Evolutionary conservation across 805 yeast species (phyloP).

Genomic region (Sugiyamaella qingdaonensis): DNA sequence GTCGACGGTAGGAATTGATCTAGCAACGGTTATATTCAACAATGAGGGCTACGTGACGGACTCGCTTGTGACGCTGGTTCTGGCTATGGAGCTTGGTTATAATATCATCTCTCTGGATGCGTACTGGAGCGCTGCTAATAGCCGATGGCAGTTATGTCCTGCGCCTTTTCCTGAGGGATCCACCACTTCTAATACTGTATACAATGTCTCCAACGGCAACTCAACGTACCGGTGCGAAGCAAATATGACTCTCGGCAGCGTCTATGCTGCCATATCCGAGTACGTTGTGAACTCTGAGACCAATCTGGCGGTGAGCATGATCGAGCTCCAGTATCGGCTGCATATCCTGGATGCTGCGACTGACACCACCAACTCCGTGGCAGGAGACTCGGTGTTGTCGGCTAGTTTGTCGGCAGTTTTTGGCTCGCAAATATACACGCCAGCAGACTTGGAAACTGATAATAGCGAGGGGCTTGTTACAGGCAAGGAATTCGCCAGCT

Average conservation of each 20-base stretch:
- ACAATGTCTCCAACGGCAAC: neutral
- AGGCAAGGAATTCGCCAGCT: neutral
- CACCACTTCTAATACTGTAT: neutral
- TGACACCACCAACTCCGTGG: neutral
- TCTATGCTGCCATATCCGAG: constrained; percentile 26
- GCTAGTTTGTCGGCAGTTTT: neutral
- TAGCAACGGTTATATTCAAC: constrained; percentile 30
- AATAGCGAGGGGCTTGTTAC: neutral
- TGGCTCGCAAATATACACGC: constrained; percentile 19
- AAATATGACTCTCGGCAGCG: constrained; percentile 17
- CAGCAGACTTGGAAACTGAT: constrained; percentile 13
- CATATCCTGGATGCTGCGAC: constrained; percentile 13
- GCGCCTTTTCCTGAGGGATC: constrained; percentile 6
- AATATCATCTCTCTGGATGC: constrained; percentile 41
- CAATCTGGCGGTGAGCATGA: constrained; percentile 40
- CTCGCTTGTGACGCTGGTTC: constrained; percentile 22
- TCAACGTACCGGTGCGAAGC: constrained; percentile 14
- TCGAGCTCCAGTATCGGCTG: constrained; percentile 39
- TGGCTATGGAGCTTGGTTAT: constrained; percentile 34
- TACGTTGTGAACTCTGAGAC: constrained; percentile 44
- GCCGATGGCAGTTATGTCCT: constrained; percentile 54
- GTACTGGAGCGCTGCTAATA: constrained; percentile 45
- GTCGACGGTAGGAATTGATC: constrained; percentile 33
- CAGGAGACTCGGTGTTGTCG: constrained; percentile 6
- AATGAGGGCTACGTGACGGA: constrained; percentile 29